A percentile compares a stretch with the other conserved stretches of the same genome.
Evolutionary conservation across 140 eudicot species (phyloP).

Genomic region (Oenanthe javanica): DNA sequence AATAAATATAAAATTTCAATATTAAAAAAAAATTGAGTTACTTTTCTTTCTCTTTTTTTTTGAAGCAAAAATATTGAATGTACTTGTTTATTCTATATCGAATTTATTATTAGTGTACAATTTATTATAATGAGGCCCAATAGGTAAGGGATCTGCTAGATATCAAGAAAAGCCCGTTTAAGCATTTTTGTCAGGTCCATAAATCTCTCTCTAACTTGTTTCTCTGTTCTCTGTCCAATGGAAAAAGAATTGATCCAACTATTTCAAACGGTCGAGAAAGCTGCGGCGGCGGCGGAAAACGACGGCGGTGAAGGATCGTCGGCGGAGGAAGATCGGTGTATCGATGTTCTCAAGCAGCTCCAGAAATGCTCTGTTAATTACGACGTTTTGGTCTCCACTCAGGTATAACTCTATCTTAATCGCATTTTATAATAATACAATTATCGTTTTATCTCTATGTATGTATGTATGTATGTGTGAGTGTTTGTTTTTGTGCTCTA

Average conservation of each 20-base stretch:
- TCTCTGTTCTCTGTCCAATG: constrained; percentile 20
- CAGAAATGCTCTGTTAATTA: constrained; percentile 67
- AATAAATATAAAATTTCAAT: too few species aligned
- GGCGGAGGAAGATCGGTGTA: constrained; percentile 66
- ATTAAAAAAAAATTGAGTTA: too few species aligned
- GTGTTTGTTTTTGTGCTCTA: too few species aligned
- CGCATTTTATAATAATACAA: neutral
- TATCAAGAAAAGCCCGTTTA: neutral
- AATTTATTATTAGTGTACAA: too few species aligned
- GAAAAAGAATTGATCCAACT: constrained; percentile 66
- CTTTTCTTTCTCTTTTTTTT: too few species aligned
- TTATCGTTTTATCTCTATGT: neutral
- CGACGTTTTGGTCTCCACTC: constrained; percentile 72
- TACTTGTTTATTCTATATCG: too few species aligned
- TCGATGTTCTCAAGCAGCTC: constrained; percentile 57
- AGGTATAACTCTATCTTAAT: constrained; percentile 26
- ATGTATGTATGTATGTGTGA: too few species aligned
- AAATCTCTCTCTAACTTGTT: too few species aligned
- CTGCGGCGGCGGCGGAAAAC: constrained; percentile 49
- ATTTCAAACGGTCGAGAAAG: constrained; percentile 64
- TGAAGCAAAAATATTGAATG: too few species aligned
- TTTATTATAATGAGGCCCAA: too few species aligned
- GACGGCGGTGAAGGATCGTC: constrained; percentile 20
- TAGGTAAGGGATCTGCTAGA: too few species aligned
- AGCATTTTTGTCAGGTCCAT: neutral